phyloP scores from a whole-genome alignment of 2,329 filamentous ascomycete genomes.

The Sporothrix brunneoviolacea region DNA sequence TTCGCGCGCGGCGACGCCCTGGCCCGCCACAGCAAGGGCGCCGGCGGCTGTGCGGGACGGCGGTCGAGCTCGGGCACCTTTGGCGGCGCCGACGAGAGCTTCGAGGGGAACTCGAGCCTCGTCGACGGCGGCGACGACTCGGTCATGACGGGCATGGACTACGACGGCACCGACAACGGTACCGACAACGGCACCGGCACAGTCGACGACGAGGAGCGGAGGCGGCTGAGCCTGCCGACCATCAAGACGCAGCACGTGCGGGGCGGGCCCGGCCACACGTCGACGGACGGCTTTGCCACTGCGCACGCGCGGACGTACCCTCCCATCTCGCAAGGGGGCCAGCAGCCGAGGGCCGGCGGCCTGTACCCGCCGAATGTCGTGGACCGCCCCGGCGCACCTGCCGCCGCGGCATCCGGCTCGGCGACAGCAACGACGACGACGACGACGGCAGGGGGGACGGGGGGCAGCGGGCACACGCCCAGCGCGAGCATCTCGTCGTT shows the following conservation, averaged over 20 bases:
- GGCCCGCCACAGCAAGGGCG: slow-evolving; percentile 90
- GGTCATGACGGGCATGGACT: slow-evolving; percentile 49
- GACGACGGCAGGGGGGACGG: slow-evolving; percentile 39
- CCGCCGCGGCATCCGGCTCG: slow-evolving; percentile 20
- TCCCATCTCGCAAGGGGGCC: slow-evolving; percentile 38
- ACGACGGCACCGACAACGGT: slow-evolving; percentile 33
- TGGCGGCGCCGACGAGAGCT: slow-evolving; percentile 40
- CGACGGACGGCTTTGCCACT: neutral
- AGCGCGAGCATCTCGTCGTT: slow-evolving; percentile 45
- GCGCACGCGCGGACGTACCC: slow-evolving; percentile 4
- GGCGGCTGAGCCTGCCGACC: slow-evolving; percentile 62
- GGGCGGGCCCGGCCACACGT: slow-evolving; percentile 31
- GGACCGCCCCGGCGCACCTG: slow-evolving; percentile 45
- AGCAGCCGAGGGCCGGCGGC: slow-evolving; percentile 47
- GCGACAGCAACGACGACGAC: slow-evolving; percentile 45
- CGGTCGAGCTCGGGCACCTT: slow-evolving; percentile 80
- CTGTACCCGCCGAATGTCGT: slow-evolving; percentile 58
- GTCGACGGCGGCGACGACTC: slow-evolving; percentile 41
- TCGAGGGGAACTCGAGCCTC: slow-evolving; percentile 26
- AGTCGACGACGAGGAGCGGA: slow-evolving; percentile 51
- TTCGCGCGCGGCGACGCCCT: slow-evolving; percentile 94
- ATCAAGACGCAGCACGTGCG: slow-evolving; percentile 67
- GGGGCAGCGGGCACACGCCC: neutral
- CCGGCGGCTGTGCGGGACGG: slow-evolving; percentile 88
- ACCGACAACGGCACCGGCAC: neutral